Base-by-base conservation (phyloP, 768 basidiomycete genomes). In the Russula virescens region DNA sequence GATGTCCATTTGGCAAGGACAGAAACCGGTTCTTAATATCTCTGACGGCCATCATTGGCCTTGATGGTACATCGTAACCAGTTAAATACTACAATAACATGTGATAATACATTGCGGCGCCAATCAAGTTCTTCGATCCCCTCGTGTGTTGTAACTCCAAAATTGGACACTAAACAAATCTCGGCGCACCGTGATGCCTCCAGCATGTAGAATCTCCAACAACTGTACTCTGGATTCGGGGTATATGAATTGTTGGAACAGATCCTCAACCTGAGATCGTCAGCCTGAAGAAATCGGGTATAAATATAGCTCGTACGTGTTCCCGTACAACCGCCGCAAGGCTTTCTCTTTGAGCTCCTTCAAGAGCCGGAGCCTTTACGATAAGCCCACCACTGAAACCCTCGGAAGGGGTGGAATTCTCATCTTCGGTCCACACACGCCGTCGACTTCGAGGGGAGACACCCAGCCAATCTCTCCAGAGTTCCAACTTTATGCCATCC, bases 171-270 rank as follows among this genome's bases (percentile, higher is more conserved):
- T 63, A 28, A 54, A 59, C 68, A 4, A 87, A 66, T 5, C 80
- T 7, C 26, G 28, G n/a, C 49, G 31, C 26, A 55, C 28, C 0
- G 23, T 35, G 19, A 64, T 81, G 1, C 79, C 81, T 9, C 71
- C 73, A 21, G 72, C 74, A 8, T 34, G 47, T 10, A 91, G 67
- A 23, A 89, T 74, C 54, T 78, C 73, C n/a, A 88, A 66, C 58
- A 91, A 85, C 58, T 81, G 78, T 3, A 81, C 84, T 5, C 90
- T 82, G 14, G 91, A 90, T 60, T 90, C 87, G 1, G 91, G 90
- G 68, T 81, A 92, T 46, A 89, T 74, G 68, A 91, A 89, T 1
- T 79, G 73, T 16, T 73, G 77, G 45, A 91, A 72, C 48, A 93
- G 73, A 2, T 79, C 72, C 28, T 77, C 75, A 42, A 80, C 81